Conservation (phyloP, 2,329 filamentous ascomycete genomes). For the Colletotrichum incanum region DNA sequence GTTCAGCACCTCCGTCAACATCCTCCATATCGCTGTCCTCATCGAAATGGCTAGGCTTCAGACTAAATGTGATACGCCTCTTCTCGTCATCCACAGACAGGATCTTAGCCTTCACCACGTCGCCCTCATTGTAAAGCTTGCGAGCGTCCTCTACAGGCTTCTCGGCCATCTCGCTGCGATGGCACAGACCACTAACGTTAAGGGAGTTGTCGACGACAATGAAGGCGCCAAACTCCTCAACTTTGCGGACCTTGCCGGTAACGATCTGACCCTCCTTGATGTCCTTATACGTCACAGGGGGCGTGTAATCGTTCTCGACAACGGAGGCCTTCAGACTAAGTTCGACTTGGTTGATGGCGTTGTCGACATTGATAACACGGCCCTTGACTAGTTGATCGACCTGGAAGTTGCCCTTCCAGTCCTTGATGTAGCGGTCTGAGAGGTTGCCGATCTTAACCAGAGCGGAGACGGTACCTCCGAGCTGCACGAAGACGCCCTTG, state of each 20-base stretch:
- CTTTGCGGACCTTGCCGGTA: conserved; percentile 92
- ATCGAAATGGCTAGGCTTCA: conserved; percentile 94
- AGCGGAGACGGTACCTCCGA: conserved; percentile 86
- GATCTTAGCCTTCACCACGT: conserved; percentile 93
- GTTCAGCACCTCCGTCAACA: conserved; percentile 61
- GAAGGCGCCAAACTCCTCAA: conserved; percentile 96
- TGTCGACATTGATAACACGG: conserved; percentile 82
- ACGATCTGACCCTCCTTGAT: conserved; percentile 85
- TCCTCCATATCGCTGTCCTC: conserved; percentile 68
- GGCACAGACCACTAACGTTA: conserved; percentile 94
- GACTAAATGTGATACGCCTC: conserved; percentile 87
- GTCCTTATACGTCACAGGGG: conserved; percentile 82
- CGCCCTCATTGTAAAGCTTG: conserved; percentile 91
- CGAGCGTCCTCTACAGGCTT: conserved; percentile 85
- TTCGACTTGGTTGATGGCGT: conserved; percentile 79
- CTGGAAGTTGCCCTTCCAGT: conserved; percentile 93
- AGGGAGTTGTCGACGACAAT: conserved; percentile 89
- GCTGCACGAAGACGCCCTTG: conserved; percentile 88
- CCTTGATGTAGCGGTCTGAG: conserved; percentile 92
- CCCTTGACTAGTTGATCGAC: conserved; percentile 93
- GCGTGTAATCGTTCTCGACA: conserved; percentile 83
- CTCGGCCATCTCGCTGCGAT: conserved; percentile 93
- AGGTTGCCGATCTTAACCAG: conserved; percentile 90
- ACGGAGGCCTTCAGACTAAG: conserved; percentile 90
- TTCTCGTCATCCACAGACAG: conserved; percentile 82